These are phyloP conservation scores for Salix exigua DNA, from an alignment of 345 rosid species.

Conservation along the genomic window DNA sequence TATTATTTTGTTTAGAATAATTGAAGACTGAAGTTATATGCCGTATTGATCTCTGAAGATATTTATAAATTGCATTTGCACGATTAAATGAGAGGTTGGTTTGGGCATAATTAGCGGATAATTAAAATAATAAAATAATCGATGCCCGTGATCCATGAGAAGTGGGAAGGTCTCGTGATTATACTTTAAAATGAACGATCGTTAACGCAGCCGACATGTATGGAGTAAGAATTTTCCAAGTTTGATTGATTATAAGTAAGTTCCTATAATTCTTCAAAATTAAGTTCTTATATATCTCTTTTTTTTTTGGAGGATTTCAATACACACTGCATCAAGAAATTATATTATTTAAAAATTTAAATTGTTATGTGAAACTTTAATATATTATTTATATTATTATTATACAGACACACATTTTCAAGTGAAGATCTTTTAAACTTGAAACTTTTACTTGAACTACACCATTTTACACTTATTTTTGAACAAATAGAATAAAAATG, in stretches of 20 bases:
- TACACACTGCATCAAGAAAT: too few species aligned
- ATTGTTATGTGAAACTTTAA: too few species aligned
- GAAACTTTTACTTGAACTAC: rapidly evolving
- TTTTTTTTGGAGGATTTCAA: neutral
- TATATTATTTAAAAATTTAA: too few species aligned
- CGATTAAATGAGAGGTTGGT: neutral
- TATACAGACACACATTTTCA: too few species aligned
- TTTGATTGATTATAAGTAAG: neutral
- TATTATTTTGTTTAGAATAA: too few species aligned
- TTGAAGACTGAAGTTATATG: too few species aligned
- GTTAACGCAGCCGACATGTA: neutral
- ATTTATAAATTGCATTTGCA: too few species aligned
- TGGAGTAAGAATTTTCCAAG: neutral
- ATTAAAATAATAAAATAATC: neutral
- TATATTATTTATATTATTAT: too few species aligned
- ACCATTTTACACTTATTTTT: too few species aligned
- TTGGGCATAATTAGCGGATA: neutral
- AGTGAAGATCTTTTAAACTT: too few species aligned
- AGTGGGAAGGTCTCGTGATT: neutral
- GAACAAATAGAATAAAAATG: too few species aligned
- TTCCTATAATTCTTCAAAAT: neutral
- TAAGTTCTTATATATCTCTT: neutral
- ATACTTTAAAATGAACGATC: neutral
- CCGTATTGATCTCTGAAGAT: too few species aligned
- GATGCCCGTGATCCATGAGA: neutral